Evolutionary conservation across 257 asterid species (phyloP).

Genomic region (Eucommia ulmoides): DNA sequence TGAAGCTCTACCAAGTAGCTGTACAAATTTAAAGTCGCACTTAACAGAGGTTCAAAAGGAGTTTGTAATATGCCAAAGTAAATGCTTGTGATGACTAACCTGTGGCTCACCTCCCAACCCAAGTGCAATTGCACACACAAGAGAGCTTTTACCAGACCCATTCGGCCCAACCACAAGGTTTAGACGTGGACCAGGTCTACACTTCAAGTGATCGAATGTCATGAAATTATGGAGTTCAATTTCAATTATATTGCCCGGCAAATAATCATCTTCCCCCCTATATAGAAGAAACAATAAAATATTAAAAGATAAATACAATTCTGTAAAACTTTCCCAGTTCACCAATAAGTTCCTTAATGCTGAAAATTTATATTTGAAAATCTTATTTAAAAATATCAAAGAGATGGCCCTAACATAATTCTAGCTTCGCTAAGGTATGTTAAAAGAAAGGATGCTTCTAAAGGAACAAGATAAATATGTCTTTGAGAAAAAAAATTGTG

Average conservation of each 20-base stretch:
- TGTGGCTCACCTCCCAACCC: slow-evolving; percentile 96
- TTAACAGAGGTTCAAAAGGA: too few species aligned
- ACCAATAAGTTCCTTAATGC: too few species aligned
- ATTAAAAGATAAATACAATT: too few species aligned
- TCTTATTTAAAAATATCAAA: too few species aligned
- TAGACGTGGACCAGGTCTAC: slow-evolving; percentile 71
- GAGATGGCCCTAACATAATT: too few species aligned
- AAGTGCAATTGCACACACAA: slow-evolving; percentile 90
- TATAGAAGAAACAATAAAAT: slow-evolving; percentile 2
- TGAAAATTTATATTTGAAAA: too few species aligned
- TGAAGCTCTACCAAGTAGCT: slow-evolving; percentile 94
- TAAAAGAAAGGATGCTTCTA: too few species aligned
- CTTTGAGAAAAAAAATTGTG: too few species aligned
- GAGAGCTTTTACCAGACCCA: slow-evolving; percentile 97
- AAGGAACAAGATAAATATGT: too few species aligned
- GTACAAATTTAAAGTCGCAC: too few species aligned
- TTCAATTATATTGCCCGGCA: slow-evolving; percentile 70
- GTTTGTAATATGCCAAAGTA: not conserved
- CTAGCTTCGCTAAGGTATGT: too few species aligned
- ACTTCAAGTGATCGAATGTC: slow-evolving; percentile 64
- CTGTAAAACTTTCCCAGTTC: too few species aligned
- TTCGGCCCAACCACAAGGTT: slow-evolving; percentile 95
- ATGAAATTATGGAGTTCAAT: slow-evolving; percentile 83
- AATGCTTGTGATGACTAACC: slow-evolving; percentile 25
- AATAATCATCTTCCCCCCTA: slow-evolving; percentile 76